These are phyloP conservation scores for Linum trigynum DNA, from an alignment of 345 rosid species.

Conservation along the genomic window DNA sequence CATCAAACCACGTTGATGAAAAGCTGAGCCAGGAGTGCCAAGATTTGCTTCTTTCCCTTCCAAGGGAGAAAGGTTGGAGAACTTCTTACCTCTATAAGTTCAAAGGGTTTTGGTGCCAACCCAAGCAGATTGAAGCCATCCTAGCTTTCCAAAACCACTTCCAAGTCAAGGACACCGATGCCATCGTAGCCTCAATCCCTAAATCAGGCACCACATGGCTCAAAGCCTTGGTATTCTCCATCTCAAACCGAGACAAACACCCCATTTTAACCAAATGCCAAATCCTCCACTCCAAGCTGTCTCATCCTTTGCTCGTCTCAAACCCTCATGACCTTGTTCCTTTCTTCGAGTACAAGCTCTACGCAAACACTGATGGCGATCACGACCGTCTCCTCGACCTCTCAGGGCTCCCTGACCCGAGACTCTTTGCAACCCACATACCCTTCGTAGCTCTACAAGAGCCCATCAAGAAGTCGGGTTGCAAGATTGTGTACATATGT, in stretches of 20 bases:
- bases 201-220: constrained; percentile 60
- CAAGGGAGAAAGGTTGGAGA: constrained; percentile 60
- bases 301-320: constrained; percentile 35
- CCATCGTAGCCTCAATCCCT: constrained; percentile 37
- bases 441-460: constrained; percentile 29
- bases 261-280: background rate
- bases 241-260: constrained; percentile 24
- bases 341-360: constrained; percentile 43
- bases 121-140: constrained; percentile 47
- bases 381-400: constrained; percentile 33
- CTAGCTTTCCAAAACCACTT: constrained; percentile 36
- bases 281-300: background rate
- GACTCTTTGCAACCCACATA: constrained; percentile 41
- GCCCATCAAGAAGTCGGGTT: constrained; percentile 19
- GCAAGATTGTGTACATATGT: constrained; percentile 36
- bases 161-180: constrained; percentile 19
- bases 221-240: constrained; percentile 34
- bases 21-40: constrained; percentile 38
- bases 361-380: constrained; percentile 6
- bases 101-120: constrained; percentile 71
- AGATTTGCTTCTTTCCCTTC: constrained; percentile 46
- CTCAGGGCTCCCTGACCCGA: constrained; percentile 22
- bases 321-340: constrained; percentile 58
- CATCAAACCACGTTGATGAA: constrained; percentile 8
- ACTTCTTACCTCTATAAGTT: constrained; percentile 42